Percentiles rank a stretch among this genome's conserved stretches.
Evolutionary conservation across 2,329 filamentous ascomycete species (phyloP).

Genomic region (Penicillium olsonii): DNA sequence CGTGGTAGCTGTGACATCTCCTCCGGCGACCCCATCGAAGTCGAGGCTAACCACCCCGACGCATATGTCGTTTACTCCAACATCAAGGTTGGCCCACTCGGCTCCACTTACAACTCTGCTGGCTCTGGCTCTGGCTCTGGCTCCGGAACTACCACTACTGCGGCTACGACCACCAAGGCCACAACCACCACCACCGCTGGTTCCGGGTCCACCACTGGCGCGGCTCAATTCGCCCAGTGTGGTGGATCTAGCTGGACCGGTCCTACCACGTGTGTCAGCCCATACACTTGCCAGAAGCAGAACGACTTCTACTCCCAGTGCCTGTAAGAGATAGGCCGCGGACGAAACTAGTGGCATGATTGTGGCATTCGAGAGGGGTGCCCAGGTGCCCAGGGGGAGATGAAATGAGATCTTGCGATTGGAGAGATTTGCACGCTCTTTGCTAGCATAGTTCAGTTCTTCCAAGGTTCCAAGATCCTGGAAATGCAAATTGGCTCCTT

Average conservation of each 20-base stretch:
- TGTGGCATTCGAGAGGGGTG: not conserved
- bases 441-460: not conserved
- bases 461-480: not conserved
- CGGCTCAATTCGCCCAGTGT: slow-evolving; percentile 32
- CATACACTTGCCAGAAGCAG: slow-evolving; percentile 34
- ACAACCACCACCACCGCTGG: slow-evolving; percentile 13
- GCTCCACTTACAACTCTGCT: slow-evolving; percentile 48
- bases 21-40: slow-evolving; percentile 53
- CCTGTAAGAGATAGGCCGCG: slow-evolving; percentile 20
- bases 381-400: not conserved
- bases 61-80: slow-evolving; percentile 59
- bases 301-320: slow-evolving; percentile 45
- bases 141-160: slow-evolving; percentile 4
- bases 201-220: slow-evolving; percentile 11
- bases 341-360: not conserved
- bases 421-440: not conserved
- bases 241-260: slow-evolving; percentile 39
- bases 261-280: slow-evolving; percentile 34
- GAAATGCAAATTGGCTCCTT: not conserved
- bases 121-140: slow-evolving; percentile 10
- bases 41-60: slow-evolving; percentile 51
- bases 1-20: slow-evolving; percentile 57
- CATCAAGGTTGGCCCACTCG: slow-evolving; percentile 60
- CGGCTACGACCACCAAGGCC: slow-evolving; percentile 7
- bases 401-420: not conserved